phyloP scores from a whole-genome alignment of 345 rosid genomes.

The Alliaria petiolata region DNA sequence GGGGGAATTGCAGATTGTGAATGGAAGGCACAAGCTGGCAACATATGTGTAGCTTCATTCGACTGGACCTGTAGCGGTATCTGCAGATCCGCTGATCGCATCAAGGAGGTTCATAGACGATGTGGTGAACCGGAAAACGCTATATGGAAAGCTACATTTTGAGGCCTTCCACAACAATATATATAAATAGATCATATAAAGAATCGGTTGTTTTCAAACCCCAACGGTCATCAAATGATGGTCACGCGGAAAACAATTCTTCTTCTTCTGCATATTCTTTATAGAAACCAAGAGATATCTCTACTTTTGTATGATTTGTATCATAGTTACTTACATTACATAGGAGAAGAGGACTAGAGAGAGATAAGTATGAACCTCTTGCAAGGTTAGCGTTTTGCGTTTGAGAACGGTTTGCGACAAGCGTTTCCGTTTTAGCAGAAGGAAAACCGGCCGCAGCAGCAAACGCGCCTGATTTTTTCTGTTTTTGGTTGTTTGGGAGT shows the following conservation, averaged over 20 bases:
- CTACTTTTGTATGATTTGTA: constrained; percentile 15
- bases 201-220: background rate
- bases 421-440: constrained; percentile 25
- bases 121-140: constrained; percentile 76
- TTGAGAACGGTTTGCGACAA: background rate
- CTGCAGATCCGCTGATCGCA: constrained; percentile 69
- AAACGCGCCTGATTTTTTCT: background rate
- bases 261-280: background rate
- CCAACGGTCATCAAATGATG: constrained; percentile 23
- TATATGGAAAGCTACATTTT: constrained; percentile 86
- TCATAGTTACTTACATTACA: constrained; percentile 22
- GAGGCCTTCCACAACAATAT: constrained; percentile 17
- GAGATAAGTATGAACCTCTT: constrained; percentile 10
- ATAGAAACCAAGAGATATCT: constrained; percentile 1
- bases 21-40: constrained; percentile 81
- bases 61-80: constrained; percentile 83
- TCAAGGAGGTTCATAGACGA: constrained; percentile 62
- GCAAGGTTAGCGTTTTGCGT: constrained; percentile 12
- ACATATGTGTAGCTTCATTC: constrained; percentile 73
- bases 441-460: constrained; percentile 15
- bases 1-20: constrained; percentile 51
- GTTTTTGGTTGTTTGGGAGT: background rate
- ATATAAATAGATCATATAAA: constrained; percentile 12
- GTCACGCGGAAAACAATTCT: background rate
- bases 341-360: constrained; percentile 9